Percentiles rank a stretch among this genome's conserved stretches.
phyloP scores from a whole-genome alignment of 306 rosid species.

The Cicer yamashitae region DNA sequence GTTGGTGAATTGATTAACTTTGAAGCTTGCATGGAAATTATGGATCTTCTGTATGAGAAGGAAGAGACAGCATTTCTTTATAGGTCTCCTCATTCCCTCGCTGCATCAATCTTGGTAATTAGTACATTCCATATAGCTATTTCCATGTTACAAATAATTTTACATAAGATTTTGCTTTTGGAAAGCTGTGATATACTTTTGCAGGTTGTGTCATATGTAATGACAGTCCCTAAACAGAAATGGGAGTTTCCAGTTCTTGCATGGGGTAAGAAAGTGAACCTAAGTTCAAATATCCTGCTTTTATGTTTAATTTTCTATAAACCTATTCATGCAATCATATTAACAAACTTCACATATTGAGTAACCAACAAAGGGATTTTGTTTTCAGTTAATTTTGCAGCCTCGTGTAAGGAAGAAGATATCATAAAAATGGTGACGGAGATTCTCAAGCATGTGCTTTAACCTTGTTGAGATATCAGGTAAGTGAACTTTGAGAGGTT shows the following conservation, averaged over 20 bases:
- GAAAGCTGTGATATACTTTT: conserved; percentile 22
- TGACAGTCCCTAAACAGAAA: conserved; percentile 75
- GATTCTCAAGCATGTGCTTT: conserved; percentile 74
- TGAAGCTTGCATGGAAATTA: conserved; percentile 77
- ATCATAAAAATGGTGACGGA: conserved; percentile 52
- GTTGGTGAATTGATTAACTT: conserved; percentile 78
- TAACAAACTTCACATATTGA: neutral
- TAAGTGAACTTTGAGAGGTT: conserved; percentile 30
- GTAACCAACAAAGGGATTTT: conserved; percentile 43
- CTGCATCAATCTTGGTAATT: conserved; percentile 78
- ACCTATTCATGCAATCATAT: conserved; percentile 20
- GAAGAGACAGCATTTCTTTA: conserved; percentile 64
- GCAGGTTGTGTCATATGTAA: conserved; percentile 79
- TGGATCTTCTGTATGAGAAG: conserved; percentile 90
- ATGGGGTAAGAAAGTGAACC: conserved; percentile 71
- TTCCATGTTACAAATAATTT: neutral
- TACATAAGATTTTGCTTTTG: neutral
- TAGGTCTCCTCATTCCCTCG: conserved; percentile 64
- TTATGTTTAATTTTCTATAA: conserved; percentile 16
- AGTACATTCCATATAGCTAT: conserved; percentile 32
- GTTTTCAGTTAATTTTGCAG: conserved; percentile 69
- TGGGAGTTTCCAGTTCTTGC: conserved; percentile 84
- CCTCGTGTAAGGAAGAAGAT: conserved; percentile 66
- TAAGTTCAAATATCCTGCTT: conserved; percentile 21
- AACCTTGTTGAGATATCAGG: conserved; percentile 52